Conservation (phyloP, 805 yeast genomes). For the Debaryomyces hansenii region DNA sequence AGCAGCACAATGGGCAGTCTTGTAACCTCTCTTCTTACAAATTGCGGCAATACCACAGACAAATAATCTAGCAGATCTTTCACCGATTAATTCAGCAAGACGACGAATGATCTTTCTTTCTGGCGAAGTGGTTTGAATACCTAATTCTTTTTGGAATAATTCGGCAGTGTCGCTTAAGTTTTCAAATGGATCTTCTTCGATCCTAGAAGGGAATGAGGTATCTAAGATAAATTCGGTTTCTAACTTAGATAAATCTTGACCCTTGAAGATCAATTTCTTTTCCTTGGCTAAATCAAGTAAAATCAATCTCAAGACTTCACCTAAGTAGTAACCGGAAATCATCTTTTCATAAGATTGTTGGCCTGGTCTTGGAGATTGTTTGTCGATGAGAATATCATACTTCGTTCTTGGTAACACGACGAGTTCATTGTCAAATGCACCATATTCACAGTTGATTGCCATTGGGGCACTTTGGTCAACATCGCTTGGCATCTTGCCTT, state of each 20-base stretch:
- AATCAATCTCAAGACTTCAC: slow-evolving; percentile 83
- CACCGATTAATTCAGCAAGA: slow-evolving; percentile 83
- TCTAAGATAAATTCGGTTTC: slow-evolving; percentile 72
- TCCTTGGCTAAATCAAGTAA: slow-evolving; percentile 68
- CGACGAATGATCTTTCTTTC: slow-evolving; percentile 85
- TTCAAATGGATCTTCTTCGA: slow-evolving; percentile 89
- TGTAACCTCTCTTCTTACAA: slow-evolving; percentile 78
- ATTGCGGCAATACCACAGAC: slow-evolving; percentile 96
- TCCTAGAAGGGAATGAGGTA: slow-evolving; percentile 81
- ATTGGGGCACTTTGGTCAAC: slow-evolving; percentile 65
- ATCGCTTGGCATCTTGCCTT: slow-evolving; percentile 66
- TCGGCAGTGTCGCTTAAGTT: slow-evolving; percentile 74
- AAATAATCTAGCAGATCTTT: slow-evolving; percentile 88
- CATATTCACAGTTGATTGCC: slow-evolving; percentile 99
- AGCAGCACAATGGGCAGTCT: slow-evolving; percentile 86
- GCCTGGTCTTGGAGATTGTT: slow-evolving; percentile 90
- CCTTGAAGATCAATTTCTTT: slow-evolving; percentile 62
- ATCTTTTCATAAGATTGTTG: slow-evolving; percentile 96
- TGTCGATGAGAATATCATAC: slow-evolving; percentile 79
- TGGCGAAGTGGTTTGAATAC: slow-evolving; percentile 63
- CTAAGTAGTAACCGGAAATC: slow-evolving; percentile 96
- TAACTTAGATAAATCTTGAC: slow-evolving; percentile 67
- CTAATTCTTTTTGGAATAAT: slow-evolving; percentile 59
- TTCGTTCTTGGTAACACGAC: slow-evolving; percentile 81
- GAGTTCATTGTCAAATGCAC: slow-evolving; percentile 95